These are phyloP conservation scores for Sicyos edulis DNA, from an alignment of 306 rosid species.

Conservation along the genomic window DNA sequence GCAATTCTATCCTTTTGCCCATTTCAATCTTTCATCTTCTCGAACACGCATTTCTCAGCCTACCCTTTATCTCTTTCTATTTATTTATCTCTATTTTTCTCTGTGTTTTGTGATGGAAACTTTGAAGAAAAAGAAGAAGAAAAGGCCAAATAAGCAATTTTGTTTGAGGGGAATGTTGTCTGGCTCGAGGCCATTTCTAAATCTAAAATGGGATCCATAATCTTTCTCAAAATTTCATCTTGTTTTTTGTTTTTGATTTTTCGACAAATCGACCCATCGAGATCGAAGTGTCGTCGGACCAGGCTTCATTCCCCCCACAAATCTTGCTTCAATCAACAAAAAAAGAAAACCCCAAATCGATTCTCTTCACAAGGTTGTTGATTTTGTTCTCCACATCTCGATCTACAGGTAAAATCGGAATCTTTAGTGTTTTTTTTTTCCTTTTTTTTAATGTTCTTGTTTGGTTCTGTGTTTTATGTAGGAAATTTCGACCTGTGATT, in stretches of 20 bases:
- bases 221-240: not conserved
- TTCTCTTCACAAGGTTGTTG: not conserved
- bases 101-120: not conserved
- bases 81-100: not conserved
- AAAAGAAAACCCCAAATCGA: not conserved
- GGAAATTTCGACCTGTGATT: slow-evolving; percentile 9
- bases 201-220: not conserved
- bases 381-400: not conserved
- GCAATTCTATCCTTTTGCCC: slow-evolving; percentile 16
- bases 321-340: slow-evolving; percentile 28
- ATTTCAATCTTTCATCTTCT: slow-evolving; percentile 22
- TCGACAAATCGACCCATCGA: not conserved
- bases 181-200: slow-evolving; percentile 47
- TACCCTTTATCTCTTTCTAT: slow-evolving; percentile 3
- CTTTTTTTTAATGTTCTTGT: not conserved
- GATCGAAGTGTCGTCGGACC: slow-evolving; percentile 48
- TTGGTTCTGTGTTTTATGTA: not conserved
- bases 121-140: not conserved
- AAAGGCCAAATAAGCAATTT: not conserved
- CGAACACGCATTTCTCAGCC: slow-evolving; percentile 15
- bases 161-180: slow-evolving; percentile 64
- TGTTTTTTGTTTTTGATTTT: not conserved
- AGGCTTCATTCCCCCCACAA: slow-evolving; percentile 74
- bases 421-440: not conserved
- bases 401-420: slow-evolving; percentile 14